A percentile compares a stretch with the other conserved stretches of the same genome.
phyloP scores from a whole-genome alignment of 2,329 filamentous ascomycete genomes.

The Rutstroemia sp. region DNA sequence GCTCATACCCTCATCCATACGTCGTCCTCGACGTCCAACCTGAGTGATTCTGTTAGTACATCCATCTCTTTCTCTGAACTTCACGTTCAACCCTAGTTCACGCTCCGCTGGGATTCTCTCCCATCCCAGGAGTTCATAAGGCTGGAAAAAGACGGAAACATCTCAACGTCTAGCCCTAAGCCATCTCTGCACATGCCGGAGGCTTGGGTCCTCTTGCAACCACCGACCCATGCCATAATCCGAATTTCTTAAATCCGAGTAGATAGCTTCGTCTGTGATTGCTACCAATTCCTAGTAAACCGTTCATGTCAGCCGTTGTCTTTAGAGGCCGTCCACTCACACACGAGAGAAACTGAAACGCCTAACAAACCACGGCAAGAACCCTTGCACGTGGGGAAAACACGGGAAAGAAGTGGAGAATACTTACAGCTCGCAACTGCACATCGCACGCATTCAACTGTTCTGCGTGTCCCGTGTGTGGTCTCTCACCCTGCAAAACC shows the following conservation, averaged over 20 bases:
- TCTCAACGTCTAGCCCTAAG: slow-evolving; percentile 35
- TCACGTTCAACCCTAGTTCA: no score
- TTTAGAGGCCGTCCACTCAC: no score
- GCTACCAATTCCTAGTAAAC: slow-evolving; percentile 44
- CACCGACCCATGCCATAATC: slow-evolving; percentile 52
- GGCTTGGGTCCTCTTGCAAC: slow-evolving; percentile 54
- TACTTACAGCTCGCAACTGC: slow-evolving; percentile 48
- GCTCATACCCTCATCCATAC: neutral
- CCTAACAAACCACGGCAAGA: no score
- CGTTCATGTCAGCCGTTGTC: no score
- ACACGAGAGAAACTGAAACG: neutral
- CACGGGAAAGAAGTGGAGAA: neutral
- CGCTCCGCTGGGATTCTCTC: no score
- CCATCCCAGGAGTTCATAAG: no score
- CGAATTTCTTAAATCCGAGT: slow-evolving; percentile 44
- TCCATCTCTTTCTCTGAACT: neutral
- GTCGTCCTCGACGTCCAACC: neutral
- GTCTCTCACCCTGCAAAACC: slow-evolving; percentile 45
- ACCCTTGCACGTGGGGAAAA: neutral
- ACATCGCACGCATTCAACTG: slow-evolving; percentile 48
- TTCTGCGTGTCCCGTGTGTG: slow-evolving; percentile 39
- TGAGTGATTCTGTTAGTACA: no score
- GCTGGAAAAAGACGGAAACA: neutral
- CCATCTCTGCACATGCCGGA: slow-evolving; percentile 52
- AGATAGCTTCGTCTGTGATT: slow-evolving; percentile 53